Percentiles rank a stretch among this genome's conserved stretches.
These are phyloP conservation scores for Tetrahymena borealis DNA, from an alignment of 73 alveolate species.

Conservation along the genomic window DNA sequence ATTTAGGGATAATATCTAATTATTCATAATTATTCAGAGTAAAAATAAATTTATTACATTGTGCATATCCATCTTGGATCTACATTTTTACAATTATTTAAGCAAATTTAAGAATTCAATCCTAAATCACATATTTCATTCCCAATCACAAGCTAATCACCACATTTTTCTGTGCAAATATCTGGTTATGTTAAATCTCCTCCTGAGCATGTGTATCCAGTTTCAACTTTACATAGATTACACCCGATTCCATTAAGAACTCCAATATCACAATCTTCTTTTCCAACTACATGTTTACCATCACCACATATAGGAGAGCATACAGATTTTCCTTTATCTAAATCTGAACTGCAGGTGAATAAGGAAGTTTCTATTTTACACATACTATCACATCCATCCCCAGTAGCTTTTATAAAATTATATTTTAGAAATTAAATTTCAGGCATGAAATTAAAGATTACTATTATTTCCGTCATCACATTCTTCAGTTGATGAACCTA, in stretches of 20 bases:
- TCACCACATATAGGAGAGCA: conserved; percentile 51
- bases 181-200: not conserved
- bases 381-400: conserved; percentile 47
- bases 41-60: no score
- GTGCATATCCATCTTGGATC: no score
- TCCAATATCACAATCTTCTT: conserved; percentile 51
- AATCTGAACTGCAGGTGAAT: no score
- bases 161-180: conserved; percentile 51
- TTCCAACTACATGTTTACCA: conserved; percentile 44
- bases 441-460: no score
- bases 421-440: no score
- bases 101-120: no score
- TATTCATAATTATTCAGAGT: no score
- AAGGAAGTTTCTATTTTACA: conserved; percentile 47
- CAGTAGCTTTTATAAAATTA: no score
- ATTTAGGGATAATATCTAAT: no score
- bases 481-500: conserved; percentile 5
- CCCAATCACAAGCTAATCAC: conserved; percentile 42
- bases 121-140: conserved; percentile 51
- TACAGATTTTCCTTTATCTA: no score
- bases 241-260: no score
- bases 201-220: conserved; percentile 36
- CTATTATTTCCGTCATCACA: conserved; percentile 68
- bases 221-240: conserved; percentile 56
- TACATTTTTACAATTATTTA: no score